phyloP scores from a whole-genome alignment of 441 rosid genomes.

The Dalechampia spathulata region DNA sequence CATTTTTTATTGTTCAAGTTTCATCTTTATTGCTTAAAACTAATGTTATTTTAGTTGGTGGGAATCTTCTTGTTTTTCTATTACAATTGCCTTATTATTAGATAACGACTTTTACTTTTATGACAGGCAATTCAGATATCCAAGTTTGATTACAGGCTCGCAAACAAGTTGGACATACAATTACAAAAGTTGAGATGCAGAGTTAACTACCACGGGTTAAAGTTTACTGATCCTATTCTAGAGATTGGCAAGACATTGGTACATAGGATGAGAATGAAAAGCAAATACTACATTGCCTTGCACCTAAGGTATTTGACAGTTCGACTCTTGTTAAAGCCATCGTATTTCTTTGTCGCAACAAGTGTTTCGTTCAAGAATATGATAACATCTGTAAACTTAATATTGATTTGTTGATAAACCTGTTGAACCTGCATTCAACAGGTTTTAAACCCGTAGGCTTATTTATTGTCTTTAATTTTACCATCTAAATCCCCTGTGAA shows the following conservation, averaged over 20 bases:
- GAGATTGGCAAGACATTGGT: conserved; percentile 71
- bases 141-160: conserved; percentile 92
- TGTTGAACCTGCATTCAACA: neutral
- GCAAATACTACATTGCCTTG: conserved; percentile 76
- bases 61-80: no score
- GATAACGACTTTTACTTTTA: conserved; percentile 16
- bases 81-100: no score
- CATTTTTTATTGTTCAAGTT: no score
- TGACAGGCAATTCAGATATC: conserved; percentile 73
- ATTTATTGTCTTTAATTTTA: neutral
- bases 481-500: neutral
- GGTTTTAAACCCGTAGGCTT: neutral
- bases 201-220: conserved; percentile 85
- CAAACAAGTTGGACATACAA: conserved; percentile 74
- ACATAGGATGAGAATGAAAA: conserved; percentile 63
- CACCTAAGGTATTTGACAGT: conserved; percentile 71
- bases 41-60: no score
- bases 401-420: no score
- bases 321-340: conserved; percentile 4
- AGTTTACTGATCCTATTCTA: conserved; percentile 70
- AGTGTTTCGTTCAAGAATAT: no score
- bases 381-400: no score
- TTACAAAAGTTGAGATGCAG: conserved; percentile 91
- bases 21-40: no score
- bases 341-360: neutral